These are phyloP conservation scores for Rhododendron molle DNA, from an alignment of 148 eudicot species.

Conservation along the genomic window DNA sequence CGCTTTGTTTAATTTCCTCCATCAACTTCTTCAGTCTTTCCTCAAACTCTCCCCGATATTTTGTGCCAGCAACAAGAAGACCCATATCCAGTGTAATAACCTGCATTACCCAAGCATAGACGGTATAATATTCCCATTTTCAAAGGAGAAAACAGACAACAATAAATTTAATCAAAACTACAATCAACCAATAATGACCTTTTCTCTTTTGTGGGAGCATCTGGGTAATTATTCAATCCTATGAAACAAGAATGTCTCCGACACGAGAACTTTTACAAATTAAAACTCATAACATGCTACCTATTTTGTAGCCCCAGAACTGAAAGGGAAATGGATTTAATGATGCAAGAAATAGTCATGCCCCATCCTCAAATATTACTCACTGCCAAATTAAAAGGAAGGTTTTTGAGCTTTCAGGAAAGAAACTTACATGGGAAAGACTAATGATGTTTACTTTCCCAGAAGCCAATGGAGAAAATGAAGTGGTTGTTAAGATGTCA, in stretches of 20 bases:
- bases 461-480: not conserved
- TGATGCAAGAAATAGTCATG: not conserved
- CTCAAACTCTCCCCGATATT: slow-evolving; percentile 92
- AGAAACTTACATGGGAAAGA: not conserved
- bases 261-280: not conserved
- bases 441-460: not conserved
- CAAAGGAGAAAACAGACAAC: not conserved
- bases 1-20: slow-evolving; percentile 89
- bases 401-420: not conserved
- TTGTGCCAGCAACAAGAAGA: slow-evolving; percentile 88
- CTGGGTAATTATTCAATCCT: not conserved
- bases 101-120: slow-evolving; percentile 27
- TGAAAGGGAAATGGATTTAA: not conserved
- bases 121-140: not conserved
- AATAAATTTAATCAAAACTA: not conserved
- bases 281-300: not conserved
- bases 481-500: not conserved
- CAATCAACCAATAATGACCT: not conserved
- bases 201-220: not conserved
- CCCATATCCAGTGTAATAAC: slow-evolving; percentile 95
- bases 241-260: not conserved
- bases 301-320: not conserved
- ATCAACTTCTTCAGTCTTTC: slow-evolving; percentile 85
- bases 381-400: not conserved
- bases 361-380: not conserved